Conservation (phyloP, 2,329 filamentous ascomycete genomes). For the Pestalotiopsis sp. region DNA sequence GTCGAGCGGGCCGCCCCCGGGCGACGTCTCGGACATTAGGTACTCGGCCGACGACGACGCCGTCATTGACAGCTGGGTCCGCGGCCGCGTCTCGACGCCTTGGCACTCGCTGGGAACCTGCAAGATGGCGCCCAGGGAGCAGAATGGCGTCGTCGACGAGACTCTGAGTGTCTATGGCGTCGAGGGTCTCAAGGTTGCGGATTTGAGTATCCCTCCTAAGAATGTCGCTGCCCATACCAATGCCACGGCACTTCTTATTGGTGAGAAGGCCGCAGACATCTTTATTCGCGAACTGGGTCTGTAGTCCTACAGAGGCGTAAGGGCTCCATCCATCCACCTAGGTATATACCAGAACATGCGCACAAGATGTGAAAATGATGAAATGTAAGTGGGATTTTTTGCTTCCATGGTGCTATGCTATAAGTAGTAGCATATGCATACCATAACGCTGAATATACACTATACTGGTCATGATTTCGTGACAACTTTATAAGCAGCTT, state of each 20-base stretch:
- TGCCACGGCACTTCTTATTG: conserved; percentile 49
- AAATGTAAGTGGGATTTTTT: too few species aligned
- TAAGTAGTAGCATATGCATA: not conserved
- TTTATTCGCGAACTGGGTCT: conserved; percentile 39
- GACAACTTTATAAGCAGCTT: not conserved
- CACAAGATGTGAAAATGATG: too few species aligned
- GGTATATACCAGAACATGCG: too few species aligned
- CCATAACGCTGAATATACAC: not conserved
- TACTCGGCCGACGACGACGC: conserved; percentile 48
- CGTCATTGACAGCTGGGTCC: conserved; percentile 43
- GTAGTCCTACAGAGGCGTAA: not conserved
- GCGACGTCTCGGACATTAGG: conserved; percentile 37
- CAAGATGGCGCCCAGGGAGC: conserved; percentile 42
- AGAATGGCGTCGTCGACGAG: conserved; percentile 44
- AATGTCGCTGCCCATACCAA: conserved; percentile 49
- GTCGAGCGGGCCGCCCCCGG: conserved; percentile 23
- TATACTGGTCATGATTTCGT: not conserved
- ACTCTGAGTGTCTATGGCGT: conserved; percentile 42
- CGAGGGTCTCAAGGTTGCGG: conserved; percentile 40
- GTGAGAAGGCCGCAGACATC: conserved; percentile 49
- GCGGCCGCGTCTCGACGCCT: conserved; percentile 39
- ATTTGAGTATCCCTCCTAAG: conserved; percentile 34
- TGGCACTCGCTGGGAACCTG: conserved; percentile 46
- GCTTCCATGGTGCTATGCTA: not conserved
- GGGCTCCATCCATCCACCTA: too few species aligned